phyloP scores from a whole-genome alignment of 306 rosid genomes.

The Lagenaria siceraria region DNA sequence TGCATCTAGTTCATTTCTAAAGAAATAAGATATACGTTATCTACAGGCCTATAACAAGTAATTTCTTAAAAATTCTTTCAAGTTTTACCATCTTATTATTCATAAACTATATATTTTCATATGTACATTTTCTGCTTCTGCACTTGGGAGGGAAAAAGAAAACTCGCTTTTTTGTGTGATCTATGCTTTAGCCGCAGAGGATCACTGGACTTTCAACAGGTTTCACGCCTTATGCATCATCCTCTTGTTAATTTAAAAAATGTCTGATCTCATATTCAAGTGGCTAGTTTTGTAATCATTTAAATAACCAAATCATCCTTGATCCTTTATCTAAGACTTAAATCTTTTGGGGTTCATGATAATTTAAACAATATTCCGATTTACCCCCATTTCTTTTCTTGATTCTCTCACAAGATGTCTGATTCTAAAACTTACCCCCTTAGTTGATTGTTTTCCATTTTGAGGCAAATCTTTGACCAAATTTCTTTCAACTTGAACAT shows the following conservation, averaged over 20 bases:
- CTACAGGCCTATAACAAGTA: too few relatives aligned
- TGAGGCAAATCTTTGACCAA: background rate
- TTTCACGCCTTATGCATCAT: background rate
- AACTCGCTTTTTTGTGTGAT: background rate
- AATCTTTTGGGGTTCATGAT: background rate
- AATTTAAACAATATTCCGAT: background rate
- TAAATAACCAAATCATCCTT: background rate
- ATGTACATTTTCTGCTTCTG: background rate
- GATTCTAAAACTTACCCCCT: too few relatives aligned
- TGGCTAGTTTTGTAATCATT: background rate
- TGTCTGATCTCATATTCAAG: background rate
- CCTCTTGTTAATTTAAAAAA: background rate
- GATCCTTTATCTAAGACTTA: background rate
- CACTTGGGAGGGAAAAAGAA: too few relatives aligned
- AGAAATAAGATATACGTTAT: background rate
- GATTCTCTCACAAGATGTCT: too few relatives aligned
- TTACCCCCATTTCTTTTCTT: too few relatives aligned
- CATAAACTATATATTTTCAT: background rate
- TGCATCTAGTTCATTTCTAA: background rate
- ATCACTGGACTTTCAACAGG: background rate
- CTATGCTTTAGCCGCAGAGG: background rate
- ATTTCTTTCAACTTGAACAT: constrained; percentile 7
- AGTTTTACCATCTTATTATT: background rate
- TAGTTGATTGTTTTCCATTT: too few relatives aligned
- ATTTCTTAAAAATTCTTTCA: background rate